Evolutionary conservation across 352 stramenopile genomes (phyloP).

Genomic region (Blastocystis sp.): DNA sequence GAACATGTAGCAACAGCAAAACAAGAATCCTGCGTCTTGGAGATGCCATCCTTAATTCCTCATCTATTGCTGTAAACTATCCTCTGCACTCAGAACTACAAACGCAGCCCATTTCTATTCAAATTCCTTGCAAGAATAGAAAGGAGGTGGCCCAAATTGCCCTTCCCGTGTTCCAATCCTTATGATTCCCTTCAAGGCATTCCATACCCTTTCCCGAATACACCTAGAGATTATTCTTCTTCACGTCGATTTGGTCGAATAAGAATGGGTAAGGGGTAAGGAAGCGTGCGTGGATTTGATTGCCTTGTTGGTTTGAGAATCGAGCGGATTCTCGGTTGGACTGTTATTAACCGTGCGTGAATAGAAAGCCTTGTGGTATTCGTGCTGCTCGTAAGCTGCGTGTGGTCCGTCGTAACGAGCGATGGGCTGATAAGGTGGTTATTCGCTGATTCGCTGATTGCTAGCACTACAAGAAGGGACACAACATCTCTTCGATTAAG

Average conservation of each 20-base stretch:
- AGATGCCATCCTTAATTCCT: too few species aligned
- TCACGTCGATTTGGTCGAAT: background rate
- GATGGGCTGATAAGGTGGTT: slow-evolving; percentile 83
- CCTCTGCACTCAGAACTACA: too few species aligned
- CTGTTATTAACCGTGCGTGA: background rate
- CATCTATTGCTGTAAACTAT: too few species aligned
- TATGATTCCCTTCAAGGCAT: too few species aligned
- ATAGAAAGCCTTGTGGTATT: slow-evolving; percentile 96
- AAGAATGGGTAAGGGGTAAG: slow-evolving; percentile 36
- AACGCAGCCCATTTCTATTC: too few species aligned
- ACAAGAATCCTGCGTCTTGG: too few species aligned
- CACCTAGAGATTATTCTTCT: slow-evolving; percentile 31
- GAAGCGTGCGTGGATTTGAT: background rate
- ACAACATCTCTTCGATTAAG: slow-evolving; percentile 98
- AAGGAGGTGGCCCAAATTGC: too few species aligned
- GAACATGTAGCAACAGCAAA: too few species aligned
- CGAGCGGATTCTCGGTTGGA: background rate
- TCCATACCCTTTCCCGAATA: too few species aligned
- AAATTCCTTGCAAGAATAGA: too few species aligned
- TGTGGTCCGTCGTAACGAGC: slow-evolving; percentile 87
- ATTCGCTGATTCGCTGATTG: slow-evolving; percentile 29
- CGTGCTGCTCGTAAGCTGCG: slow-evolving; percentile 96
- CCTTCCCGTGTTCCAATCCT: too few species aligned
- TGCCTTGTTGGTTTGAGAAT: background rate
- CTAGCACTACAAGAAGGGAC: slow-evolving; percentile 93